These are phyloP conservation scores for Salvia rosmarinus DNA, from an alignment of 257 asterid genomes.

Conservation along the genomic window DNA sequence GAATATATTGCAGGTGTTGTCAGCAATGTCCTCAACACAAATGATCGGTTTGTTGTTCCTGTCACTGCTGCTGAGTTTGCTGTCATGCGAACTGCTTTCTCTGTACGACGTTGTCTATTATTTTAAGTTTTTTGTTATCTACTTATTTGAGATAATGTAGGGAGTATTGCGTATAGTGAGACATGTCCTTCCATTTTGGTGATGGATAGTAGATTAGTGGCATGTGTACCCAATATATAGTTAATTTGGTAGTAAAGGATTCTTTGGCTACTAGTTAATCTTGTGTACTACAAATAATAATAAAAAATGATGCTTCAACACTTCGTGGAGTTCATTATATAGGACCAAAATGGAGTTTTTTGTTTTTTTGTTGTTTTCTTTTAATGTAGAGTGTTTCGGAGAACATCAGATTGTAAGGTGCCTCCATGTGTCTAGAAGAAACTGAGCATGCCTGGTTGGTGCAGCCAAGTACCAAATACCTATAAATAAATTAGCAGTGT, in stretches of 20 bases:
- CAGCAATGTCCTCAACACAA: constrained; percentile 65
- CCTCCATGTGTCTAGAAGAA: not conserved
- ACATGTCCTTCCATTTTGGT: constrained; percentile 16
- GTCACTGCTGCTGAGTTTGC: constrained; percentile 91
- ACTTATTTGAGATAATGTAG: not conserved
- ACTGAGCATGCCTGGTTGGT: not conserved
- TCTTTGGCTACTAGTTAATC: not conserved
- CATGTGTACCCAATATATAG: not conserved
- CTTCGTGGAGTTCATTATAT: not conserved
- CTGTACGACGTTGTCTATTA: constrained; percentile 50
- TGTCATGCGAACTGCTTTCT: constrained; percentile 82
- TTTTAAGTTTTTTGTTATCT: not conserved
- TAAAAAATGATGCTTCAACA: not conserved
- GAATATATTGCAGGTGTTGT: constrained; percentile 62
- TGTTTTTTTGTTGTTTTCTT: too few relatives aligned
- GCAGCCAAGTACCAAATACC: not conserved
- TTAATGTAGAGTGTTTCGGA: not conserved
- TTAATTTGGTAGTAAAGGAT: not conserved
- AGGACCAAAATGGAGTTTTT: not conserved
- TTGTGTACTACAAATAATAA: not conserved
- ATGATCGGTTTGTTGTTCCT: constrained; percentile 81
- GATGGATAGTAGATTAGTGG: constrained; percentile 12
- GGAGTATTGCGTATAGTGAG: constrained; percentile 2
- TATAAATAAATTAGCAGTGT: too few relatives aligned
- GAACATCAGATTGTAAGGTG: not conserved